A percentile compares a stretch with the other conserved stretches of the same genome.
Evolutionary conservation across 139 green algal species (phyloP).

Genomic region (Chlamydomonas incerta): DNA sequence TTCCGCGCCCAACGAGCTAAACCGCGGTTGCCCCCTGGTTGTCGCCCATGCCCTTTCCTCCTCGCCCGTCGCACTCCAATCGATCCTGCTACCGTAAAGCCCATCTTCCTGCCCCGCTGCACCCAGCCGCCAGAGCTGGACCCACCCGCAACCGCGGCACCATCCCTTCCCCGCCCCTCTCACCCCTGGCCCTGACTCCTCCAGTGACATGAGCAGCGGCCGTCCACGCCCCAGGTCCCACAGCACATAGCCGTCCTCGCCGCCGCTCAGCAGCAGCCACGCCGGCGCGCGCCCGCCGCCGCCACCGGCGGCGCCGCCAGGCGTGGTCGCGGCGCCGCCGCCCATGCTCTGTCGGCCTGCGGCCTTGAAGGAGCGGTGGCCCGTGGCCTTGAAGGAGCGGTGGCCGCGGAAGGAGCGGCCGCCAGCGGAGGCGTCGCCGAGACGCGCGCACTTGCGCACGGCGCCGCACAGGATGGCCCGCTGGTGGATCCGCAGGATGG

Average conservation of each 20-base stretch:
- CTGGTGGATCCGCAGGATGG: constrained; percentile 22
- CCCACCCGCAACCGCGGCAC: too few relatives aligned
- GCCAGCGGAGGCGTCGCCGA: background rate
- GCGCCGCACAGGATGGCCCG: constrained; percentile 16
- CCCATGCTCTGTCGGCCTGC: background rate
- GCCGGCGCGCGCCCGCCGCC: background rate
- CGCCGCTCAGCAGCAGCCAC: constrained; percentile 33
- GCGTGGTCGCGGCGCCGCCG: background rate
- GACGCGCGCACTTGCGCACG: constrained; percentile 9
- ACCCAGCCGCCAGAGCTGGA: too few relatives aligned
- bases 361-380: too few relatives aligned
- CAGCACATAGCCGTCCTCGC: constrained; percentile 33
- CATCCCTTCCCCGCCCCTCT: too few relatives aligned
- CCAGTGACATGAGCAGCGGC: constrained; percentile 23
- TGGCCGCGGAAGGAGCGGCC: background rate
- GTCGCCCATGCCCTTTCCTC: too few relatives aligned
- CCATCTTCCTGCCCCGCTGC: too few relatives aligned
- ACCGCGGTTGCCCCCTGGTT: too few relatives aligned
- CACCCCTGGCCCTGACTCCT: background rate
- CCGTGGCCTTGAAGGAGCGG: too few relatives aligned
- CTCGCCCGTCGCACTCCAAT: too few relatives aligned
- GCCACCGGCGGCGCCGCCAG: too few relatives aligned
- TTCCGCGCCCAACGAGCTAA: too few relatives aligned
- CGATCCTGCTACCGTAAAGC: too few relatives aligned
- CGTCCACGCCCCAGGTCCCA: constrained; percentile 8